Base-by-base conservation (phyloP, 2,329 filamentous ascomycete species). In the Diaporthe sp. region DNA sequence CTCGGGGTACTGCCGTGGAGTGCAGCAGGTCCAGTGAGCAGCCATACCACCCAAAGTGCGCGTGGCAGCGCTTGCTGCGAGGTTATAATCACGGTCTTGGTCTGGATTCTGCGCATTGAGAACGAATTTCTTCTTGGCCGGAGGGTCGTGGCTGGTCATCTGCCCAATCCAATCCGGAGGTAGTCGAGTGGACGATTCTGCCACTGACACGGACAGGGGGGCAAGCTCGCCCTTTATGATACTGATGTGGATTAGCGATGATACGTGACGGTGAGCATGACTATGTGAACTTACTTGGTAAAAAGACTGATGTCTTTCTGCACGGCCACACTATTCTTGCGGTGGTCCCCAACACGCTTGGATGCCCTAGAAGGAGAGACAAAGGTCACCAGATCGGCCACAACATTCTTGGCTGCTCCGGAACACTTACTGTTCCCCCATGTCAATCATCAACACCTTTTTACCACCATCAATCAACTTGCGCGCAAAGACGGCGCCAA, bases 1-100 rank as follows among this genome's bases (percentile, higher is more conserved):
- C n/a, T 55, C 28, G 13, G 28, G 25, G 19, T 57, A 57, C 53
- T 57, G 53, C 7, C 53, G 25, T 19, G 53, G 72, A 4, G 60
- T 80, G 57, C 73, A 76, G 53, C 79, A 80, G 28, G 78, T 81
- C 80, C 80, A 82, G 44, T 81, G 78, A 15, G 78, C 72, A 6
- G 62, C 60, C 80, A 81, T 82, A 12, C 80, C 80, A 22, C 80
- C 79, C 3, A 81, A 74, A 22, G 61, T 51, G 10, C 79, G 77
- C 17, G 78, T 78, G 15, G 78, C 80, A 15, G 79, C 77, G 5
- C 76, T 77, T 3, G 72, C 77, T 17, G 76, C 15, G 28, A 79
- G 72, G n/a, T 78, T 79, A 49, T 51, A 49, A 10, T 53, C 44
- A 10, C 53, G n/a, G 7, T 70, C 17, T 55, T 78, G 76, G 6